Base-by-base conservation (phyloP, 768 basidiomycete genomes). In the Clavaria fumosa region DNA sequence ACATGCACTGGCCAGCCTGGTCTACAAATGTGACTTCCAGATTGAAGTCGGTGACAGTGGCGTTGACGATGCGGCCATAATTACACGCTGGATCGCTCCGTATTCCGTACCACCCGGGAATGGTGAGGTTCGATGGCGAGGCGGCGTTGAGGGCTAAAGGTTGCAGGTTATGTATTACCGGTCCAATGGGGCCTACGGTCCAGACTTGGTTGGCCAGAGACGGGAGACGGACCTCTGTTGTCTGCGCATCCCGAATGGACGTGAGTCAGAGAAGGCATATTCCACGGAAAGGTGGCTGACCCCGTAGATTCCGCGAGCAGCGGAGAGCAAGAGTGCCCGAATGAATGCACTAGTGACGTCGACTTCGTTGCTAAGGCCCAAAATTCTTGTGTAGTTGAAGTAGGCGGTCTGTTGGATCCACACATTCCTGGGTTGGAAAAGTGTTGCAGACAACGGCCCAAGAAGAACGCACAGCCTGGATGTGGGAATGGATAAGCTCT, bases 21-120 rank as follows among this genome's bases (percentile, higher is more conserved):
- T 35, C 34, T 5, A 22, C 34, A 14, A 35, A 35, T 7, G 34
- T 35, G 34, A 35, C 14, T 10, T 9, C 23, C 10, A 35, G 34
- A 14, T 35, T 35, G 7, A 35, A 21, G 6, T 20, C 34, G 18
- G n/a, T 7, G 5, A 35, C 34, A 35, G 14, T 35, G 5, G 34
- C 7, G 34, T 35, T 35, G 5, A 35, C 14, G 10, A 35, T 7
- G 10, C 23, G 34, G 5, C 34, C 34, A 35, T 18, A 35, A 7
- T 35, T 22, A 20, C 34, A 35, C 10, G 17, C 34, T 20, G 34
- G 34, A 35, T 35, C 18, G 15, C 34, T 35, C 21, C 15, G 34
- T 35, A 35, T 35, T 23, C 34, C 34, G 15, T 35, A 35, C 34
- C 34, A 35, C 15, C 34, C 34, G 7, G 34, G 34, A 35, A 35